Evolutionary conservation across 2,329 filamentous ascomycete genomes (phyloP), one percentile per base, ranked within the genome.

Genomic region (Acrocalymma vagum): DNA sequence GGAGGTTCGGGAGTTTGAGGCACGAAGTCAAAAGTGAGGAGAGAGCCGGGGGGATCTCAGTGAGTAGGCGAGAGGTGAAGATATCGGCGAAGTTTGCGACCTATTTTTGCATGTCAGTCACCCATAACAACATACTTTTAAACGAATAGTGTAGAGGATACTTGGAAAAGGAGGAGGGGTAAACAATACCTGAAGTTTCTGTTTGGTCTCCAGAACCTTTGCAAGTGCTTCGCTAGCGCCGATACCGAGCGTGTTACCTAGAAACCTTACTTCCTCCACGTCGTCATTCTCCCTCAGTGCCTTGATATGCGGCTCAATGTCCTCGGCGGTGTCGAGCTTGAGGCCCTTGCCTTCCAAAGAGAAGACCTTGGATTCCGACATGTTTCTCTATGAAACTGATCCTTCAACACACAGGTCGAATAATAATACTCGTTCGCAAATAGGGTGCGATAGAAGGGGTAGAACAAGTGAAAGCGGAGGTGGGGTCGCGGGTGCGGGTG

Each of bases 41-140:
- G 38, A 99, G 83, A 6, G 94, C 93, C 52, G 87, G 86, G 31
- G 94, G 94, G 51, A 99, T 99, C 71, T 99, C 94, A 71, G 85
- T 88, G 50, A 97, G 84, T 29, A 97, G 83, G 55, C 94, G 90
- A 21, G 89, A 90, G 44, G 94, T 99, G 78, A 97, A 99, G 77
- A 99, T 96, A 71, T 99, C 94, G 70, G 92, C 92, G 42, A 99
- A 80, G 74, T 96, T 95, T 65, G 89, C 92, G 63, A 86, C 78
- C 84, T 68, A 34, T 24, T 28, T 15, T 86, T 60, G 41, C 8
- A 13, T 33, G 38, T 61, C 34, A 60, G 36, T 50, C 17, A 23
- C 35, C 13, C 13, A 25, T 29, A 22, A 33, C 15, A 17, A 21
- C 9, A 13, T 3, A 13, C 28, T 29, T n/a, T 20, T 29, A 20